Evolutionary conservation across 805 yeast genomes (phyloP).

Genomic region (Nakazawaea sp.): DNA sequence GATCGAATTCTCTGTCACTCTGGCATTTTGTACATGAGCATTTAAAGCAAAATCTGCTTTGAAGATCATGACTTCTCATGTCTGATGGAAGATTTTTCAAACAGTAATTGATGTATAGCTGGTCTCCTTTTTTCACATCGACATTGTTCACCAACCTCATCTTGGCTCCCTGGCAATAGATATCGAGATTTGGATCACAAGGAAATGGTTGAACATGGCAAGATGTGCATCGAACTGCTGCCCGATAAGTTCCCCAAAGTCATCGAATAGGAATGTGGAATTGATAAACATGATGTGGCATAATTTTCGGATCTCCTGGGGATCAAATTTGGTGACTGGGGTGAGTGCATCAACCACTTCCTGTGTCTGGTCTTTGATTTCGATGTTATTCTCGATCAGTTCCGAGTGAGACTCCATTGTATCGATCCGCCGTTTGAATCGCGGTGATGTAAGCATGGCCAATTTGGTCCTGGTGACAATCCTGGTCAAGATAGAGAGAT

Average conservation of each 20-base stretch:
- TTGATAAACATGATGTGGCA: conserved; percentile 21
- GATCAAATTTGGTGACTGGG: background rate
- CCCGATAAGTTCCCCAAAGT: conserved; percentile 23
- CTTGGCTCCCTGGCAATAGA: conserved; percentile 16
- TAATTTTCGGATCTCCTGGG: background rate
- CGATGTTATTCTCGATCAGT: background rate
- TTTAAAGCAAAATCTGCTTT: conserved; percentile 24
- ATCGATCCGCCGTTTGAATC: too few relatives aligned
- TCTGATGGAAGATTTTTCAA: conserved; percentile 21
- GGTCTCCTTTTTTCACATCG: conserved; percentile 17
- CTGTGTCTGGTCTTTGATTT: background rate
- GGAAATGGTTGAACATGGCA: conserved; percentile 33
- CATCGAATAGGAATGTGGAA: conserved; percentile 21
- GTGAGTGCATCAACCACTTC: background rate
- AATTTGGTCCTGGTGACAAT: too few relatives aligned
- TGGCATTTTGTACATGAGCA: too few relatives aligned
- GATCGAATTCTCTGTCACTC: conserved; percentile 21
- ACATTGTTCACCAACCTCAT: conserved; percentile 16
- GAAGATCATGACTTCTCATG: conserved; percentile 22
- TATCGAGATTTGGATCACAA: conserved; percentile 28
- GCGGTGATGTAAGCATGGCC: too few relatives aligned
- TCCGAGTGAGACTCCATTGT: conserved; percentile 2
- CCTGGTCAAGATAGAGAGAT: too few relatives aligned
- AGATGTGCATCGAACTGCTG: conserved; percentile 28
- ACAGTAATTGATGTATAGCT: conserved; percentile 26